Evolutionary conservation across 2,329 filamentous ascomycete species (phyloP), one percentile per base, ranked within the genome.

Genomic region (Hymenoscyphus salicellus): DNA sequence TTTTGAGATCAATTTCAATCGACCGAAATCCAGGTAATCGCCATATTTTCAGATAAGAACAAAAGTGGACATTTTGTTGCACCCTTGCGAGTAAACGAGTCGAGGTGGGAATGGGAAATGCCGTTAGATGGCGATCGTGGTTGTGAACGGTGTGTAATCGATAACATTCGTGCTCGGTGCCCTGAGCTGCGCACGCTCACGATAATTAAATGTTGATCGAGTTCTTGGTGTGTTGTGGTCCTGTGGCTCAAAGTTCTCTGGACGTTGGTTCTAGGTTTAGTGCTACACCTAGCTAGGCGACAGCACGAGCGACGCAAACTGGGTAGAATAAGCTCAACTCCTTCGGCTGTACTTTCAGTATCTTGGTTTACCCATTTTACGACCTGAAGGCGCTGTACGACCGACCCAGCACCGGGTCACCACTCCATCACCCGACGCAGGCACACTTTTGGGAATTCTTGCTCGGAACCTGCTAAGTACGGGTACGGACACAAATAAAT

Each of bases 251-350:
- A 52, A 14, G 20, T 26, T 52, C 20, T 23, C 46, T 23, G 46
- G 46, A 52, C 46, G 46, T 52, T 52, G 46, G 20, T 52, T 52
- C 46, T 52, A 52, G 46, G 46, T 52, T 52, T 52, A 5, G 46
- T 52, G 46, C 23, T 52, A 23, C 46, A 23, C 46, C 46, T 52
- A 52, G 43, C 23, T 52, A 52, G 46, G 46, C 46, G 46, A 52
- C 8, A 23, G 10, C 36, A 38, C 23, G 20, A 8, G 20, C 46
- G 10, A 6, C 28, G 28, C 3, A 6, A 23, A 23, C 20, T 49
- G n/a, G n/a, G n/a, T n/a, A 10, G 46, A 23, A 52, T 52, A 14
- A 23, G 46, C 20, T 26, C 46, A 52, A 52, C 46, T 52, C 46
- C 46, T 5, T 52, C 46, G n/a, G 43, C 43, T 20, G 43, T 20